A percentile compares a stretch with the other conserved stretches of the same genome.
phyloP scores from a whole-genome alignment of 805 yeast genomes.

The Debaryomyces prosopidis region DNA sequence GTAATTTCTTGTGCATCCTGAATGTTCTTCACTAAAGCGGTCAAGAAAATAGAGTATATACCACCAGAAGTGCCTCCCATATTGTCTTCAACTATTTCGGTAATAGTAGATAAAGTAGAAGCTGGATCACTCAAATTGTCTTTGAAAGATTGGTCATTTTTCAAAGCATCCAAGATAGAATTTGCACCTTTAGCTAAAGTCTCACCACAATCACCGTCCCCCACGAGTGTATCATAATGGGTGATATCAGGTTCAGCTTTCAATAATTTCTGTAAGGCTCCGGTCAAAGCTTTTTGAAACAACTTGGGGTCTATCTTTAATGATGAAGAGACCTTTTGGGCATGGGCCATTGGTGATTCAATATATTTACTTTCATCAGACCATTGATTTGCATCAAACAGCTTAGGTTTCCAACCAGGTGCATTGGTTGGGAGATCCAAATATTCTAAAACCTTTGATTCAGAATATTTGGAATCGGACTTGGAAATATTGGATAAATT shows the following conservation, averaged over 20 bases:
- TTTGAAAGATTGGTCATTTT: conserved; percentile 29
- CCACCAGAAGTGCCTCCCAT: conserved; percentile 99
- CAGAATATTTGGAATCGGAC: conserved; percentile 27
- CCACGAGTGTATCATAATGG: conserved; percentile 81
- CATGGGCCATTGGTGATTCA: conserved; percentile 29
- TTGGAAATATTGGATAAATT: conserved; percentile 56
- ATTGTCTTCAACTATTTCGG: conserved; percentile 81
- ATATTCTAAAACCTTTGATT: conserved; percentile 41
- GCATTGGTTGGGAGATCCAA: conserved; percentile 76
- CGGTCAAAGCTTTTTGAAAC: conserved; percentile 52
- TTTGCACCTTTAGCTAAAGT: conserved; percentile 82
- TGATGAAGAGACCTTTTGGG: conserved; percentile 24
- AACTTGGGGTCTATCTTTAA: conserved; percentile 37
- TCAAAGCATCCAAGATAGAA: conserved; percentile 60
- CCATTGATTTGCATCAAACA: conserved; percentile 32
- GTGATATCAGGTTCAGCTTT: conserved; percentile 76
- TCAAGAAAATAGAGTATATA: conserved; percentile 77
- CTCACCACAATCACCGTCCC: conserved; percentile 98
- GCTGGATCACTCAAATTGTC: conserved; percentile 46
- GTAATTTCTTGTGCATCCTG: conserved; percentile 37
- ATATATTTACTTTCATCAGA: conserved; percentile 25
- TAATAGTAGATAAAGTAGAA: conserved; percentile 63
- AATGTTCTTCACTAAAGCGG: conserved; percentile 64
- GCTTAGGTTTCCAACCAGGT: conserved; percentile 73
- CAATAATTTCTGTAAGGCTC: conserved; percentile 33